A percentile compares a stretch with the other conserved stretches of the same genome.
Evolutionary conservation across 148 eudicot genomes (phyloP).

Genomic region (Rhododendron simsii): DNA sequence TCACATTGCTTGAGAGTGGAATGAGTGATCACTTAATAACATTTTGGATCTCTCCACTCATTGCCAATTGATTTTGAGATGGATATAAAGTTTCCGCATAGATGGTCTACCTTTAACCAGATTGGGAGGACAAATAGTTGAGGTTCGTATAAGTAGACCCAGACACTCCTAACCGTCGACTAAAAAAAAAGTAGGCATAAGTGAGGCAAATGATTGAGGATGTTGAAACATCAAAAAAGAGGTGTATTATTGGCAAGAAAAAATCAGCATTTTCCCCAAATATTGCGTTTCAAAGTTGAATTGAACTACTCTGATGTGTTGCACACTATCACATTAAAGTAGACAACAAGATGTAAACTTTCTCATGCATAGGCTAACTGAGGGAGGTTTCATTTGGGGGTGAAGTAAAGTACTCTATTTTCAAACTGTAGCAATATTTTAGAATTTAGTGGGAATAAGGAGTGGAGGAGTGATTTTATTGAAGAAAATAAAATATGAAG

Average conservation of each 20-base stretch:
- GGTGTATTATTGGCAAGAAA: conserved; percentile 5
- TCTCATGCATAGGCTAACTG: not conserved
- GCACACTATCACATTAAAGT: not conserved
- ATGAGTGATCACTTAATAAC: too few relatives aligned
- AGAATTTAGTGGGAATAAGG: not conserved
- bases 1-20: too few relatives aligned
- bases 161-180: not conserved
- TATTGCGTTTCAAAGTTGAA: conserved; percentile 17
- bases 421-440: not conserved
- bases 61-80: too few relatives aligned
- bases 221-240: not conserved
- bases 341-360: not conserved
- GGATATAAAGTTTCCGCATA: too few relatives aligned
- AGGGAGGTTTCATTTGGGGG: conserved; percentile 13
- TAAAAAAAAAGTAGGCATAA: not conserved
- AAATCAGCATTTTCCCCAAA: not conserved
- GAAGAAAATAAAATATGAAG: not conserved
- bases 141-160: not conserved
- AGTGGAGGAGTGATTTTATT: not conserved
- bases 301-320: not conserved
- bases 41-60: too few relatives aligned
- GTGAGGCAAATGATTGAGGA: not conserved
- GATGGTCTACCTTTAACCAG: too few relatives aligned
- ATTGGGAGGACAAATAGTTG: not conserved
- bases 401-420: not conserved